Evolutionary conservation across 139 green algal species (phyloP), one percentile per base, ranked within the genome.

Genomic region (Coelastrella sp.): DNA sequence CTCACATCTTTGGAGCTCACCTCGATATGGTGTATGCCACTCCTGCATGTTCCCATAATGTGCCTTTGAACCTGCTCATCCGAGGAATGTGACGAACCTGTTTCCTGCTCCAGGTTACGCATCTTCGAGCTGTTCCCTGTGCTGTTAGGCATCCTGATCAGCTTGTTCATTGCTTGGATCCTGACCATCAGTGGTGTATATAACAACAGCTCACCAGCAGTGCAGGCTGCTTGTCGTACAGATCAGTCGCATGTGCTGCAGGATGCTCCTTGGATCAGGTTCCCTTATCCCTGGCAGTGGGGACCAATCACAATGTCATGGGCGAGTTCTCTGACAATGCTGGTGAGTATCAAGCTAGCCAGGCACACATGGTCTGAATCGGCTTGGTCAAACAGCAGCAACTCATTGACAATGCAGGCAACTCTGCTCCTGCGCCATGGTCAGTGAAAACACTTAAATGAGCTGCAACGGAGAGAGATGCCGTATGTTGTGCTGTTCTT

Each of bases 281-380:
- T 91, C 38, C 91, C 90, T 0, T 92, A 93, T 84, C 88, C 90
- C 1, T 84, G 87, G n/a, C 91, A 95, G 80, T 95, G 89, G 89
- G 92, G 92, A 3, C 13, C 27, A 5, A 90, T 91, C 51, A 92
- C 87, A 66, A 93, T 95, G 76, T 82, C 48, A 0, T 83, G 71
- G 32, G 59, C 77, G 13, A 86, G 63, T 27, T 85, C 90, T 17
- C 51, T 95, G 1, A 92, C 92, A 34, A 92, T 94, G 88, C 27
- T 92, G n/a, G 88, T 90, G 2, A 60, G 75, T 82, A n/a, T n/a
- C n/a, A n/a, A n/a, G n/a, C n/a, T n/a, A n/a, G n/a, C n/a, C n/a
- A n/a, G n/a, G n/a, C n/a, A n/a, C n/a, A n/a, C n/a, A n/a, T n/a
- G n/a, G n/a, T n/a, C n/a, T n/a, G n/a, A n/a, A n/a, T n/a, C n/a